Conservation (phyloP, 2,329 filamentous ascomycete species). For the Dactylellina leptospora region DNA sequence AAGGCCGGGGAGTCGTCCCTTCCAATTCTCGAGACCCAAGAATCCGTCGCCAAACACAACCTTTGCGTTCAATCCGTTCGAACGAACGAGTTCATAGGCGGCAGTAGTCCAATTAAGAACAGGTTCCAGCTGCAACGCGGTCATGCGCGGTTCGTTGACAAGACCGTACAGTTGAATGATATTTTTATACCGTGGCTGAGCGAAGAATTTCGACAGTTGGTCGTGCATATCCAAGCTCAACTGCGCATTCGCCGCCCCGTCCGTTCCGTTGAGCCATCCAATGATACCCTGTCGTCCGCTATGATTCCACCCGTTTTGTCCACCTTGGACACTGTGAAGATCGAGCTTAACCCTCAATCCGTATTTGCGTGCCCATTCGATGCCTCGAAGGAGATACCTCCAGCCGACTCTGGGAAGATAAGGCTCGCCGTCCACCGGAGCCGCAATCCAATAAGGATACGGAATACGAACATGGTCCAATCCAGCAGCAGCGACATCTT, state of each 20-base stretch:
- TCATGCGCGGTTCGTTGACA: slow-evolving; percentile 93
- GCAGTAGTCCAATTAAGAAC: slow-evolving; percentile 82
- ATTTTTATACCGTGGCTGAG: slow-evolving; percentile 90
- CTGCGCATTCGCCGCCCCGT: slow-evolving; percentile 65
- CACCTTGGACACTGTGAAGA: slow-evolving; percentile 87
- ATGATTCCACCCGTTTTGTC: slow-evolving; percentile 98
- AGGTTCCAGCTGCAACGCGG: slow-evolving; percentile 69
- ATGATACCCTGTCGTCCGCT: slow-evolving; percentile 83
- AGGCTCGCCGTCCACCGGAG: slow-evolving; percentile 82
- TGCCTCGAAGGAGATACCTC: slow-evolving; percentile 89
- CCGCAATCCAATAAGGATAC: slow-evolving; percentile 93
- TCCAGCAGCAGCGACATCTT: slow-evolving; percentile 83
- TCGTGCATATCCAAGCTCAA: slow-evolving; percentile 83
- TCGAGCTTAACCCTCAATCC: slow-evolving; percentile 93
- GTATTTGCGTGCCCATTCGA: slow-evolving; percentile 93
- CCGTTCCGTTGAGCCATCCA: slow-evolving; percentile 88
- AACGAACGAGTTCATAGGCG: slow-evolving; percentile 76
- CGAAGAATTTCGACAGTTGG: slow-evolving; percentile 87
- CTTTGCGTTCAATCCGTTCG: slow-evolving; percentile 74
- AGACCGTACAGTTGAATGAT: slow-evolving; percentile 92
- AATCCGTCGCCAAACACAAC: slow-evolving; percentile 95
- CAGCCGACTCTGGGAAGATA: slow-evolving; percentile 88
- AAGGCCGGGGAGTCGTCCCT: slow-evolving; percentile 77
- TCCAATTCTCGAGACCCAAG: slow-evolving; percentile 88
- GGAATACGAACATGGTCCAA: slow-evolving; percentile 97